These are phyloP conservation scores for Ligustrum vulgare DNA, from an alignment of 257 asterid genomes.

Conservation along the genomic window DNA sequence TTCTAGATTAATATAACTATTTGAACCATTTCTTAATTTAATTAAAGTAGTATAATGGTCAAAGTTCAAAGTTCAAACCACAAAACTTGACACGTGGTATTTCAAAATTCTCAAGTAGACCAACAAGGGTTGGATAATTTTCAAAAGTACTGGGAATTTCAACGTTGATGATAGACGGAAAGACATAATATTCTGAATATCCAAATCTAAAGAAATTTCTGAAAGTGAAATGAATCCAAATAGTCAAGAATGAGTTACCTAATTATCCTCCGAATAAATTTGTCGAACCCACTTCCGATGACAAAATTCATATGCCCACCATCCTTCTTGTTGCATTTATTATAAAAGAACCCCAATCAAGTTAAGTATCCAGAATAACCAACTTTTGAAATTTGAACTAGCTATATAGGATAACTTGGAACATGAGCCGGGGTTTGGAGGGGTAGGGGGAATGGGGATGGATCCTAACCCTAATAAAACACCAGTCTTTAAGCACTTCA, in stretches of 20 bases:
- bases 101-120: not conserved
- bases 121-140: not conserved
- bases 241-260: constrained; percentile 48
- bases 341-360: constrained; percentile 14
- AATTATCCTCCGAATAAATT: constrained; percentile 84
- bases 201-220: not conserved
- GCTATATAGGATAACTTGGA: not conserved
- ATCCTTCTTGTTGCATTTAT: constrained; percentile 91
- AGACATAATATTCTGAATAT: not conserved
- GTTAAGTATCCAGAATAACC: constrained; percentile 7
- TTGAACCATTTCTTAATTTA: not conserved
- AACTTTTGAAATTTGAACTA: constrained; percentile 4
- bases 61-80: too few species aligned
- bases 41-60: not conserved
- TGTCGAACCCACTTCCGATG: constrained; percentile 74
- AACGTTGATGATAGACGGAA: not conserved
- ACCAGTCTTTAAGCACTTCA: constrained; percentile 77
- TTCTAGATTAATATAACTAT: not conserved
- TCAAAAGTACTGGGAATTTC: not conserved
- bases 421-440: too few species aligned
- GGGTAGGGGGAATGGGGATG: too few species aligned
- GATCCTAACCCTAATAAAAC: constrained; percentile 76
- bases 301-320: constrained; percentile 99
- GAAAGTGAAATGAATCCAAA: not conserved
- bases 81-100: not conserved